phyloP scores from a whole-genome alignment of 805 yeast genomes.

The Metschnikowia orientalis region DNA sequence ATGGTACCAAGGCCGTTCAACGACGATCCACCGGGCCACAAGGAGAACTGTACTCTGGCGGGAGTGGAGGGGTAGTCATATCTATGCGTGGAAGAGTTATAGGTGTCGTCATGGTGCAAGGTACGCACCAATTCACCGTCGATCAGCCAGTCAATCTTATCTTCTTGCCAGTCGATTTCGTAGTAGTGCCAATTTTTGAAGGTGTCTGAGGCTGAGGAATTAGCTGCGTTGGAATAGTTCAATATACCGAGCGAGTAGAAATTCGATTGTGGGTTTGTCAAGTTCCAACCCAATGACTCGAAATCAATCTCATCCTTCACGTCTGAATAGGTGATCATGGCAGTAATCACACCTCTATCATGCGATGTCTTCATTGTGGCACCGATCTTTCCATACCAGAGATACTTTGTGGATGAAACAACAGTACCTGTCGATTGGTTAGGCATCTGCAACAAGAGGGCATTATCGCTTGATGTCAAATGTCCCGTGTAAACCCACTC shows the following conservation, averaged over 20 bases:
- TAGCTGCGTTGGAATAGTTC: conserved; percentile 58
- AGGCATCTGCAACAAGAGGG: conserved; percentile 72
- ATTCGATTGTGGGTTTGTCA: conserved; percentile 68
- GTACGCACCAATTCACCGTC: conserved; percentile 70
- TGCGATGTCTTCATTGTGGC: conserved; percentile 71
- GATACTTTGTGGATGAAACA: conserved; percentile 67
- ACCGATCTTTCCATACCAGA: conserved; percentile 85
- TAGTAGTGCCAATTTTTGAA: conserved; percentile 68
- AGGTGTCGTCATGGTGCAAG: conserved; percentile 55
- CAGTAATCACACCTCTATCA: conserved; percentile 75
- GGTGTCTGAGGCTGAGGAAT: conserved; percentile 47
- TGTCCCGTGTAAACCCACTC: conserved; percentile 73
- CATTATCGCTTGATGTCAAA: conserved; percentile 45
- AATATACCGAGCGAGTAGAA: conserved; percentile 72
- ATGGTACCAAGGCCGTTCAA: conserved; percentile 57
- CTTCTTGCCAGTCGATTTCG: conserved; percentile 79
- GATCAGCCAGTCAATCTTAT: conserved; percentile 61
- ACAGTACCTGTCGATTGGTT: conserved; percentile 71
- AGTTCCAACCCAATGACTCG: conserved; percentile 77
- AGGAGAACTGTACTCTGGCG: conserved; percentile 62
- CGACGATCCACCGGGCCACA: conserved; percentile 74
- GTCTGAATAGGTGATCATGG: conserved; percentile 75
- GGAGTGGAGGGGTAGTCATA: conserved; percentile 73
- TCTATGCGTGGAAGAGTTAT: conserved; percentile 53
- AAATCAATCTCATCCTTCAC: conserved; percentile 88